These are phyloP conservation scores for Papilionanthe hybrid DNA, from an alignment of 116 monocot species.

Conservation along the genomic window DNA sequence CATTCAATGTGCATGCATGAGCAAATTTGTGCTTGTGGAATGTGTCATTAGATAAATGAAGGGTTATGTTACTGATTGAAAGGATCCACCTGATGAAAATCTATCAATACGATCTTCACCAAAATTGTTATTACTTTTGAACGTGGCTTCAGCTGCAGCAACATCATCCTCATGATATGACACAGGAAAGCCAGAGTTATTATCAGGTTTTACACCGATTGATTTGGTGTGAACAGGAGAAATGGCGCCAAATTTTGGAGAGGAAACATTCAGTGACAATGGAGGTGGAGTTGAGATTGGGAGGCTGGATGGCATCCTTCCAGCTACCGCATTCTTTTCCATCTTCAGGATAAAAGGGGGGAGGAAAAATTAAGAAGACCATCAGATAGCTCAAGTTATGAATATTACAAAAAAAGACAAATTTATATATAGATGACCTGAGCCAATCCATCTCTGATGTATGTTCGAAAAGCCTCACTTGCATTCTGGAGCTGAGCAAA, in stretches of 20 bases:
- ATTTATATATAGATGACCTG: slow-evolving; percentile 40
- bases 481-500: slow-evolving; percentile 99
- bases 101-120: slow-evolving; percentile 47
- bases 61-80: not conserved
- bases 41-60: not conserved
- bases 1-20: too few relatives aligned
- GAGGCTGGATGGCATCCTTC: slow-evolving; percentile 75
- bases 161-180: slow-evolving; percentile 46
- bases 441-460: slow-evolving; percentile 92
- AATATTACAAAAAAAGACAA: not conserved
- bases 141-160: slow-evolving; percentile 14
- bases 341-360: slow-evolving; percentile 43
- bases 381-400: not conserved
- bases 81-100: slow-evolving; percentile 44
- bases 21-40: not conserved
- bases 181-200: slow-evolving; percentile 21
- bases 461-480: slow-evolving; percentile 96
- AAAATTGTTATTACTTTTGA: slow-evolving; percentile 31
- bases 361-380: not conserved
- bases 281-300: slow-evolving; percentile 91
- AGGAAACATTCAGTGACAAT: slow-evolving; percentile 47
- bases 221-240: slow-evolving; percentile 79
- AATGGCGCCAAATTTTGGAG: slow-evolving; percentile 61
- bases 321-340: slow-evolving; percentile 93
- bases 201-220: slow-evolving; percentile 41